These are phyloP conservation scores for Tubosaeta sp. DNA, from an alignment of 768 basidiomycete genomes.

Conservation along the genomic window DNA sequence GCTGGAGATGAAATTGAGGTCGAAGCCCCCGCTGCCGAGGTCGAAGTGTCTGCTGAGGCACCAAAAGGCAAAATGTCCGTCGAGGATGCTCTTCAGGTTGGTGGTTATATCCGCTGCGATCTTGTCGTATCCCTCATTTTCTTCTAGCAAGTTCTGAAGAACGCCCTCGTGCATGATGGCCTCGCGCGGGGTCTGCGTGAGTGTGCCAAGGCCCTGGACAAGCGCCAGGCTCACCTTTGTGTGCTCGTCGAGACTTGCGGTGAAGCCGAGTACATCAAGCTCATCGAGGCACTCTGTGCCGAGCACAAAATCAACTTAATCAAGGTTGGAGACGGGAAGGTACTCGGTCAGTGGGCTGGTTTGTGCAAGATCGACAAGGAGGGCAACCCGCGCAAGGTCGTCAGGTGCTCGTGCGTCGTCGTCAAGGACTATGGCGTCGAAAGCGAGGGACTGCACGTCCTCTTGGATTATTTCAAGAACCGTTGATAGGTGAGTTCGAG, in stretches of 20 bases:
- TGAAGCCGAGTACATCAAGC: constrained; percentile 99
- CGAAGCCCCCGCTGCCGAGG: constrained; percentile 58
- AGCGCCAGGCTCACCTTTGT: constrained; percentile 96
- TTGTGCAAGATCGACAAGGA: constrained; percentile 99
- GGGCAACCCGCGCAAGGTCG: constrained; percentile 96
- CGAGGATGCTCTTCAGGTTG: constrained; percentile 88
- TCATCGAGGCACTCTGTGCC: constrained; percentile 98
- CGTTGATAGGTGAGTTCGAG: constrained; percentile 49
- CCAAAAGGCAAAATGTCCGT: constrained; percentile 95
- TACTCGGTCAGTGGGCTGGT: constrained; percentile 97
- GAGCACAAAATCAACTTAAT: constrained; percentile 99
- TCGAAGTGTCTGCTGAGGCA: constrained; percentile 82
- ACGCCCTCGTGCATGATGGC: constrained; percentile 96
- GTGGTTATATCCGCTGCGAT: constrained; percentile 6
- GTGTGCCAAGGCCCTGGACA: constrained; percentile 97
- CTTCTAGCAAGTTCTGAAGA: constrained; percentile 94
- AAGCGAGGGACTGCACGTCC: constrained; percentile 91
- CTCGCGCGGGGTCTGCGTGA: constrained; percentile 98
- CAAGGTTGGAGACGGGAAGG: constrained; percentile 98
- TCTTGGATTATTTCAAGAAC: constrained; percentile 96
- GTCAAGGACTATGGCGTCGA: constrained; percentile 97
- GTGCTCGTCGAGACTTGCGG: constrained; percentile 99
- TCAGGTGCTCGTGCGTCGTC: constrained; percentile 90
- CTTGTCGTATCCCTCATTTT: not conserved
- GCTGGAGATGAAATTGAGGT: constrained; percentile 93